A percentile compares a stretch with the other conserved stretches of the same genome.
Evolutionary conservation across 305 asterid genomes (phyloP).

Genomic region (Stenogyne calaminthoides): DNA sequence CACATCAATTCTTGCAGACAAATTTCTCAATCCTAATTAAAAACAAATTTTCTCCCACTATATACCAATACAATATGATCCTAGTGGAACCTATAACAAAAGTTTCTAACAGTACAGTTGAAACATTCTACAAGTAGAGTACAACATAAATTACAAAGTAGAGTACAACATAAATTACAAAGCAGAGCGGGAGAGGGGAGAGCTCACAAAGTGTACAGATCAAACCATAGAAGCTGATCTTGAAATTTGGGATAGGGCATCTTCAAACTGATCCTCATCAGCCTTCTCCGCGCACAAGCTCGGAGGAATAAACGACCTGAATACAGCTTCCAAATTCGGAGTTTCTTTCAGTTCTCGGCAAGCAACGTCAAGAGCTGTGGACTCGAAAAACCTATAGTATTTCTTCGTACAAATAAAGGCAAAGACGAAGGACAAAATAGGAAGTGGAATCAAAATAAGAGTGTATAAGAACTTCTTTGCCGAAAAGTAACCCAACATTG

Average conservation of each 20-base stretch:
- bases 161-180: slow-evolving; percentile 23
- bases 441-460: slow-evolving; percentile 61
- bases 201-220: slow-evolving; percentile 29
- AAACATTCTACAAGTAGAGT: slow-evolving; percentile 3
- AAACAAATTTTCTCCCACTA: slow-evolving; percentile 1
- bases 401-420: slow-evolving; percentile 48
- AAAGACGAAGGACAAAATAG: slow-evolving; percentile 53
- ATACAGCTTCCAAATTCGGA: slow-evolving; percentile 65
- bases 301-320: slow-evolving; percentile 69
- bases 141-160: background rate
- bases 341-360: slow-evolving; percentile 61
- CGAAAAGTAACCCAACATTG: slow-evolving; percentile 76
- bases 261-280: slow-evolving; percentile 69
- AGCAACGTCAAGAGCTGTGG: slow-evolving; percentile 75
- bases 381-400: slow-evolving; percentile 63
- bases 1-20: slow-evolving; percentile 26
- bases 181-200: background rate
- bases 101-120: slow-evolving; percentile 5
- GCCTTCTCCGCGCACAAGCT: slow-evolving; percentile 62
- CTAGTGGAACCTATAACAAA: slow-evolving; percentile 26
- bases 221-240: slow-evolving; percentile 51
- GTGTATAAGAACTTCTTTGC: slow-evolving; percentile 51
- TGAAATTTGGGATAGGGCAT: slow-evolving; percentile 63
- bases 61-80: slow-evolving; percentile 10
- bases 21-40: slow-evolving; percentile 11